Percentiles rank a stretch among this genome's conserved stretches.
These are phyloP conservation scores for Pleurotus eryngii DNA, from an alignment of 768 basidiomycete genomes.

Conservation along the genomic window DNA sequence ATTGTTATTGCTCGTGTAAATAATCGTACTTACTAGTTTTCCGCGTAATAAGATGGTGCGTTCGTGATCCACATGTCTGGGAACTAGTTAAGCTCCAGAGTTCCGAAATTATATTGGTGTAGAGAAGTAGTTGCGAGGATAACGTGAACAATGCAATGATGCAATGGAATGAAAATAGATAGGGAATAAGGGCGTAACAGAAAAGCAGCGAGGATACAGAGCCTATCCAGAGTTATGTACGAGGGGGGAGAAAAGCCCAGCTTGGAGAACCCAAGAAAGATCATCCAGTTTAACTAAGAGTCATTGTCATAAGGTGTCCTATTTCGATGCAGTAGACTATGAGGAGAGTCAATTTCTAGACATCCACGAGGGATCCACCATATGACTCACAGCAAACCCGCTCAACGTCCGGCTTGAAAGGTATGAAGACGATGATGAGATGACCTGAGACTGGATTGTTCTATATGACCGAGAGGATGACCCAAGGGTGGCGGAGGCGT, in stretches of 20 bases:
- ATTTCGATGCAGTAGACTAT: conserved; percentile 42
- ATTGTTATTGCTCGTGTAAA: background rate
- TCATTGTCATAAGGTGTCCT: conserved; percentile 13
- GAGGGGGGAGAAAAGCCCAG: conserved; percentile 38
- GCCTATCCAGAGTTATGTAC: conserved; percentile 1
- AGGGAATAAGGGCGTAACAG: conserved; percentile 13
- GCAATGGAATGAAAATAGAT: conserved; percentile 31
- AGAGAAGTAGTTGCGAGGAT: conserved; percentile 26
- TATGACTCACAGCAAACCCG: conserved; percentile 56
- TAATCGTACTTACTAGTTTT: conserved; percentile 4
- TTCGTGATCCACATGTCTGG: background rate
- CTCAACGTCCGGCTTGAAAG: conserved; percentile 73
- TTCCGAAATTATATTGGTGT: conserved; percentile 3
- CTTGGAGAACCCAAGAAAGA: conserved; percentile 22
- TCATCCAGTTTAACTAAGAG: conserved; percentile 8
- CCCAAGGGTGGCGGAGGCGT: conserved; percentile 49
- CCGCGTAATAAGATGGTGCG: background rate
- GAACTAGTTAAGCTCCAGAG: background rate
- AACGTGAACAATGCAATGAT: conserved; percentile 32
- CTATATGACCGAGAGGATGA: conserved; percentile 66
- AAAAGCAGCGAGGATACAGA: conserved; percentile 5
- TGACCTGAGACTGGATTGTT: conserved; percentile 63
- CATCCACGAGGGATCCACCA: too few species aligned
- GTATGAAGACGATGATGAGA: conserved; percentile 73
- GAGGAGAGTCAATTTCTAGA: background rate